Evolutionary conservation across 1,284 basidiomycete species (phyloP), one percentile per base, ranked within the genome.

Genomic region (Sanghuangporus baumii): DNA sequence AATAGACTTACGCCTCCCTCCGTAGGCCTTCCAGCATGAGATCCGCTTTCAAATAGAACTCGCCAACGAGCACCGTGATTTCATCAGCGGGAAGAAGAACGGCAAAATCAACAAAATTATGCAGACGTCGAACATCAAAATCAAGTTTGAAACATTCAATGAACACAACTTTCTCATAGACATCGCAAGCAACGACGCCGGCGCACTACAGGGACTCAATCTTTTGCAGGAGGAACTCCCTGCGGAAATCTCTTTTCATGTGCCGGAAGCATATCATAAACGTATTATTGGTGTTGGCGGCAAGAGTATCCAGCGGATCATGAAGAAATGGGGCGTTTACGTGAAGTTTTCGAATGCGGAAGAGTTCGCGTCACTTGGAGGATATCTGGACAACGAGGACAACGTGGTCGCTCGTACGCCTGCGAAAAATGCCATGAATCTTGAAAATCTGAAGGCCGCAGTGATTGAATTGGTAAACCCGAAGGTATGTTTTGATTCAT

Each of bases 261-360:
- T 99, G 7, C 96, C 97, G 23, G 96, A 99, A 76, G 87, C 88
- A 57, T 99, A 98, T 74, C 96, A 99, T 80, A 99, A 99, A 78
- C 92, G 97, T 66, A 99, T 99, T 74, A 99, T 99, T 69, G 96
- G 96, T 65, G 96, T 98, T 31, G 96, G 95, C 50, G 96, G 96
- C 37, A 92, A 96, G 72, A 99, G 96, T 76, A 99, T 99, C 65
- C 96, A 99, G 75, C 87, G 94, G 65, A 99, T 99, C 75, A 99
- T 99, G 96, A 98, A 98, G 79, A 96, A 97, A 75, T 98, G 92
- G 71, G 96, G 96, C 37, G 96, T 98, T 31, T 99, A 98, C 76
- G 97, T 99, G 77, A 99, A 99, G 78, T 99, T 99, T 73, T 96
- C 94, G 48, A 99, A 98, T 74, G 94, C 95, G 6, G 96, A 98